These are phyloP conservation scores for Aureobasidium zeae DNA, from an alignment of 2,329 filamentous ascomycete genomes.

Conservation along the genomic window DNA sequence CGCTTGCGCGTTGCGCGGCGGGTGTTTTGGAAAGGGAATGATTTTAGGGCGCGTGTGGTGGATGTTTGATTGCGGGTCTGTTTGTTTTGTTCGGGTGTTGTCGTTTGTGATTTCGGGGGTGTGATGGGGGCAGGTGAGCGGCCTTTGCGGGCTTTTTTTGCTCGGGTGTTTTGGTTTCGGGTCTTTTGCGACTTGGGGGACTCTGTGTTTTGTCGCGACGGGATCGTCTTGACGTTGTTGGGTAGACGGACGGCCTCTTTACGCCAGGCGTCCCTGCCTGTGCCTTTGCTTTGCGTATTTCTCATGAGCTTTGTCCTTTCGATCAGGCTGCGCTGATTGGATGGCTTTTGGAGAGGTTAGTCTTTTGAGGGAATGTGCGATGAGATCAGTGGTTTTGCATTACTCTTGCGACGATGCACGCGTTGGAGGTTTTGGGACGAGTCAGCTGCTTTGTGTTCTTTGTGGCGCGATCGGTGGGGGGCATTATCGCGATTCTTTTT, in stretches of 20 bases:
- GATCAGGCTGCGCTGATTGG: slow-evolving; percentile 82
- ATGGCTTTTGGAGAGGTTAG: slow-evolving; percentile 47
- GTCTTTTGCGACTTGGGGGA: background rate
- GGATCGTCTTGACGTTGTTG: slow-evolving; percentile 17
- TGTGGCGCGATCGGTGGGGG: slow-evolving; percentile 26
- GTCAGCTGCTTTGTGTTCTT: slow-evolving; percentile 58
- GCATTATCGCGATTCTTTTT: slow-evolving; percentile 13
- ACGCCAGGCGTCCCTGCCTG: slow-evolving; percentile 30
- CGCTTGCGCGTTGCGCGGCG: slow-evolving; percentile 45
- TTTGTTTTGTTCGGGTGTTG: background rate
- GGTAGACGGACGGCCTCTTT: slow-evolving; percentile 23
- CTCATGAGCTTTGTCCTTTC: slow-evolving; percentile 86
- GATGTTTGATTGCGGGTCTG: slow-evolving; percentile 17
- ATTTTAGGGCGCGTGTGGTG: slow-evolving; percentile 32
- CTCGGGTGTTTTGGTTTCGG: background rate
- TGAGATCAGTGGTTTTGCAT: background rate
- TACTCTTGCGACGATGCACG: slow-evolving; percentile 72
- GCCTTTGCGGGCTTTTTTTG: background rate
- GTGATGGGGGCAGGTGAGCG: background rate
- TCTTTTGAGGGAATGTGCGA: background rate
- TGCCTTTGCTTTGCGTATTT: slow-evolving; percentile 81
- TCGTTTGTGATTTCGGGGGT: background rate
- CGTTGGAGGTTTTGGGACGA: slow-evolving; percentile 86
- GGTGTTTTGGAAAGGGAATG: slow-evolving; percentile 37
- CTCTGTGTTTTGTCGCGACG: too few species aligned